Evolutionary conservation across 306 rosid genomes (phyloP).

Genomic region (Prunus armeniaca): DNA sequence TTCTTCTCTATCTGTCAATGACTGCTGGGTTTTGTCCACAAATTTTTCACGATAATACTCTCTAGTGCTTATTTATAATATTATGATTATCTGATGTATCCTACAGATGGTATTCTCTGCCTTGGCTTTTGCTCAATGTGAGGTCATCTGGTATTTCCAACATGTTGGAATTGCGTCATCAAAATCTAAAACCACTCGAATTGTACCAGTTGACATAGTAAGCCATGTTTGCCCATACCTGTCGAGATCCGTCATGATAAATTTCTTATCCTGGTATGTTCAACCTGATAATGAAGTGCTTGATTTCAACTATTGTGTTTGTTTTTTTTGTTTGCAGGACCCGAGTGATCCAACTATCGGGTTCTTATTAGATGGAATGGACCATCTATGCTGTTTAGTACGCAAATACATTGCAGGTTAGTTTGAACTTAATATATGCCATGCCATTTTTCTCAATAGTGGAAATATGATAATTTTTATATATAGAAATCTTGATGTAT

Average conservation of each 20-base stretch:
- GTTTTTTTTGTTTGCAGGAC: constrained; percentile 53
- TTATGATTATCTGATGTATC: constrained; percentile 33
- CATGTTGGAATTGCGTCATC: constrained; percentile 91
- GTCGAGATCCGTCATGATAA: constrained; percentile 7
- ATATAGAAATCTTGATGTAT: not conserved
- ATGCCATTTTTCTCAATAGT: not conserved
- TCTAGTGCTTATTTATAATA: constrained; percentile 7
- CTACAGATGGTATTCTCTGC: constrained; percentile 98
- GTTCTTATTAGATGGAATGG: constrained; percentile 92
- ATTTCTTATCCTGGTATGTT: constrained; percentile 6
- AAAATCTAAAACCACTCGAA: constrained; percentile 72
- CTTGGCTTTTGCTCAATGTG: constrained; percentile 95
- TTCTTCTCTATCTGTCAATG: not conserved
- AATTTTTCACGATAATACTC: not conserved
- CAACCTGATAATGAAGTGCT: constrained; percentile 23
- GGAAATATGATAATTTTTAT: not conserved
- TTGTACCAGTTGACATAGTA: constrained; percentile 80
- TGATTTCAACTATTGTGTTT: constrained; percentile 25
- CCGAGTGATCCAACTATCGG: constrained; percentile 97
- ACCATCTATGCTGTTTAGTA: constrained; percentile 86
- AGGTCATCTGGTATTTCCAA: constrained; percentile 93
- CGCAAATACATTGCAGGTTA: constrained; percentile 95
- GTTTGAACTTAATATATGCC: constrained; percentile 17
- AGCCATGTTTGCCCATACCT: constrained; percentile 32
- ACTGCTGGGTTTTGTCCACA: not conserved